These are phyloP conservation scores for Debaryomyces fabryi DNA, from an alignment of 1,139 yeast genomes.

Conservation along the genomic window DNA sequence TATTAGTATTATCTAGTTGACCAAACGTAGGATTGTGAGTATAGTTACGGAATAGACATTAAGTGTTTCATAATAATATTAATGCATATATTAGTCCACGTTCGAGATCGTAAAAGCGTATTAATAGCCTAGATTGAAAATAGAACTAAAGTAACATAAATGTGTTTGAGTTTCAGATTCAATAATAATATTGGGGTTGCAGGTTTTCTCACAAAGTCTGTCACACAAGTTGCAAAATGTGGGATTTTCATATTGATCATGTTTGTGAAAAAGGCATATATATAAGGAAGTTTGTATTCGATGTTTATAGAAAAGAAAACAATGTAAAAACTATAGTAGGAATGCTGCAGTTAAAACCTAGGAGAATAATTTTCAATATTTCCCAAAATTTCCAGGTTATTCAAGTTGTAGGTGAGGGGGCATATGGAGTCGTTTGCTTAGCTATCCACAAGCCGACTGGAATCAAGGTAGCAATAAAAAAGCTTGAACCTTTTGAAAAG, in stretches of 20 bases:
- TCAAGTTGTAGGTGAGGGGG: conserved; percentile 49
- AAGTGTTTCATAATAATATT: background rate
- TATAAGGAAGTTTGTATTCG: background rate
- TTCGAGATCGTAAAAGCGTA: background rate
- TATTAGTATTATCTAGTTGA: background rate
- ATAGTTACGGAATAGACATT: background rate
- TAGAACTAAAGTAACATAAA: background rate
- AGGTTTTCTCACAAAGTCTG: conserved; percentile 5
- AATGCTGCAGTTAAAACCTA: conserved; percentile 13
- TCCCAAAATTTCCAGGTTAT: conserved; percentile 41
- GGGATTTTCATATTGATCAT: background rate
- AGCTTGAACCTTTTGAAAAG: conserved; percentile 43
- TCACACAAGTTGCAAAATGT: conserved; percentile 10
- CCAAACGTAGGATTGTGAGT: background rate
- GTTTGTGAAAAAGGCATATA: background rate
- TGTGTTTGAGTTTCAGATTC: conserved; percentile 4
- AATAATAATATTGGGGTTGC: conserved; percentile 1
- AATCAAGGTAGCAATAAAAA: conserved; percentile 46
- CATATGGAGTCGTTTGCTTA: conserved; percentile 47
- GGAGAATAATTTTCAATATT: conserved; percentile 32
- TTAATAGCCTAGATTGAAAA: background rate
- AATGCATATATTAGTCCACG: background rate
- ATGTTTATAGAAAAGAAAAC: background rate
- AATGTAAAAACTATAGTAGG: too few relatives aligned
- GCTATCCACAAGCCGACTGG: conserved; percentile 44